Evolutionary conservation across 139 green algal species (phyloP).

Genomic region (Micromonas commoda): DNA sequence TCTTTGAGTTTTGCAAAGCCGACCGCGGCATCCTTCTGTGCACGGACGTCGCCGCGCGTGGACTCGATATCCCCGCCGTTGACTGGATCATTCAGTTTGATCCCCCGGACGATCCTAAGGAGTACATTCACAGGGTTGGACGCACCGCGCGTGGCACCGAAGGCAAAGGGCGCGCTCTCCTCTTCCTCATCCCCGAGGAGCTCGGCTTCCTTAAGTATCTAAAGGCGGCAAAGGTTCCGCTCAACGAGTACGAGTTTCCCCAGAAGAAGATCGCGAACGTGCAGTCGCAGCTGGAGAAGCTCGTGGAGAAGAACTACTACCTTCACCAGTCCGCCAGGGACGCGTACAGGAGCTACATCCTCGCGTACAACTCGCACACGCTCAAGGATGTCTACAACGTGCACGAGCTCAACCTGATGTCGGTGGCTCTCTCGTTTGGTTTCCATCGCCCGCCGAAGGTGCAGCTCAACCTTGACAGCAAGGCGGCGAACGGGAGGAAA

Average conservation of each 20-base stretch:
- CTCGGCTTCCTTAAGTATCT: conserved; percentile 74
- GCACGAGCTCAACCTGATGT: conserved; percentile 81
- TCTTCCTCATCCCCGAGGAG: conserved; percentile 94
- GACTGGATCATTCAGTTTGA: conserved; percentile 99
- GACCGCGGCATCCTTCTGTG: conserved; percentile 85
- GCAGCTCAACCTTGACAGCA: conserved; percentile 82
- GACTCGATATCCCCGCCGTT: conserved; percentile 86
- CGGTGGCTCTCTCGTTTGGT: conserved; percentile 85
- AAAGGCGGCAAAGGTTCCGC: conserved; percentile 46
- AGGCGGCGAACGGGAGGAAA: conserved; percentile 62
- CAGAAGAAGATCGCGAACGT: conserved; percentile 91
- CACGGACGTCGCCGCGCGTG: conserved; percentile 94
- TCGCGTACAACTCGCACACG: conserved; percentile 93
- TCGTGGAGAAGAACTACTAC: conserved; percentile 99
- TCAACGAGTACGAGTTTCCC: conserved; percentile 98
- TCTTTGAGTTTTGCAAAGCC: conserved; percentile 93
- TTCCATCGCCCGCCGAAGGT: conserved; percentile 78
- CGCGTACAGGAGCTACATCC: conserved; percentile 72
- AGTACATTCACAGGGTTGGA: conserved; percentile 70
- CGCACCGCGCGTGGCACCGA: conserved; percentile 80
- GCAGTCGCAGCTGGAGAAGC: conserved; percentile 89
- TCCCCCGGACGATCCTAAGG: conserved; percentile 85
- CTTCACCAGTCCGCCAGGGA: conserved; percentile 70
- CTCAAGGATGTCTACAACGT: conserved; percentile 98
- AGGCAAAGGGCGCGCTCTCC: conserved; percentile 77